phyloP scores from a whole-genome alignment of 1,284 basidiomycete genomes.

The Malassezia yamatoensis region DNA sequence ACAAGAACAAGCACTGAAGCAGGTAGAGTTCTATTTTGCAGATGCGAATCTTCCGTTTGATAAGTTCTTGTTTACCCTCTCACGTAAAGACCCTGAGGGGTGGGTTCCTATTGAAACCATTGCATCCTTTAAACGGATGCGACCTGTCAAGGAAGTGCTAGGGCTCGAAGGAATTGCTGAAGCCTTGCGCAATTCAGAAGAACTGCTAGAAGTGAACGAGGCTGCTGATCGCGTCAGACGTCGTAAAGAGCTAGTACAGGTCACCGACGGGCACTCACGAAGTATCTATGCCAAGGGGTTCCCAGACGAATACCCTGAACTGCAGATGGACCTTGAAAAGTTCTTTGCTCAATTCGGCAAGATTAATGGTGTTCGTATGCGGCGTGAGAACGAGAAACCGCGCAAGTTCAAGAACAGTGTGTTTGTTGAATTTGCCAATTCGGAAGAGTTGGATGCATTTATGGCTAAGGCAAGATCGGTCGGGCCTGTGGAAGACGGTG shows the following conservation, averaged over 20 bases:
- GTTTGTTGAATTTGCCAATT: constrained; percentile 77
- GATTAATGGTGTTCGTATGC: constrained; percentile 76
- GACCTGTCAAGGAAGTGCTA: constrained; percentile 50
- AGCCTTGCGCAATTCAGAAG: constrained; percentile 24
- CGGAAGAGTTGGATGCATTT: constrained; percentile 64
- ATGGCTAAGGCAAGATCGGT: constrained; percentile 58
- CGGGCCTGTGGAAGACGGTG: constrained; percentile 33
- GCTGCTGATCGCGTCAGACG: constrained; percentile 65
- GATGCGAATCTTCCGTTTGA: constrained; percentile 84
- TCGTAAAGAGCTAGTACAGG: constrained; percentile 51
- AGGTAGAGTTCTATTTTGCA: constrained; percentile 88
- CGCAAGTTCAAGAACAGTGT: constrained; percentile 89
- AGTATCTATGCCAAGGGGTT: constrained; percentile 65
- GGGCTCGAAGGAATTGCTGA: constrained; percentile 31
- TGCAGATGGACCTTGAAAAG: constrained; percentile 68
- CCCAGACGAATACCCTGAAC: constrained; percentile 60
- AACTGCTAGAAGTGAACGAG: constrained; percentile 65
- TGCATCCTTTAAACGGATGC: constrained; percentile 92
- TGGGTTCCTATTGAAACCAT: constrained; percentile 84
- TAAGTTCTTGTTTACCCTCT: constrained; percentile 72
- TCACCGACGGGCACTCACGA: constrained; percentile 41
- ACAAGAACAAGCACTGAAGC: constrained; percentile 12
- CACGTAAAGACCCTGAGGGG: constrained; percentile 52
- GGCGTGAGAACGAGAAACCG: constrained; percentile 55
- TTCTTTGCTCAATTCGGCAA: constrained; percentile 75